Evolutionary conservation across 495 filamentous ascomycete species (phyloP).

Genomic region (Penicillium flavigenum): DNA sequence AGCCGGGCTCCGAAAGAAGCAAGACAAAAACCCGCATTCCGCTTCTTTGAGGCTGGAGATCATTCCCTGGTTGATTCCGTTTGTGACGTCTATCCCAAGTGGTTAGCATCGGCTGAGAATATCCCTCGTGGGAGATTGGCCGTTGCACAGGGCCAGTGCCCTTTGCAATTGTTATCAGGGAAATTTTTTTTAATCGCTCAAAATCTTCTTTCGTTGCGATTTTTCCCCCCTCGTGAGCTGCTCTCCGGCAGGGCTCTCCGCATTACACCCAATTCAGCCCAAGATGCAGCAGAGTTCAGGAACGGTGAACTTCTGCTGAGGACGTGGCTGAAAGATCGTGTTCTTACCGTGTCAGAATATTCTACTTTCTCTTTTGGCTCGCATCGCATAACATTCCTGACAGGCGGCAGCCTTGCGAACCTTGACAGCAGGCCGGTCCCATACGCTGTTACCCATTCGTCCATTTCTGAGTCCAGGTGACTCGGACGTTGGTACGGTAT

Average conservation of each 20-base stretch:
- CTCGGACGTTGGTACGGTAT: slow-evolving; percentile 42
- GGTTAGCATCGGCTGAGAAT: slow-evolving; percentile 23
- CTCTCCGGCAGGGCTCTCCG: slow-evolving; percentile 50
- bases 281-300: slow-evolving; percentile 55
- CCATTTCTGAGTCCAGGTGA: slow-evolving; percentile 48
- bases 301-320: slow-evolving; percentile 45
- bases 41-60: slow-evolving; percentile 28
- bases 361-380: slow-evolving; percentile 33
- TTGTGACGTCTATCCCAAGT: slow-evolving; percentile 27
- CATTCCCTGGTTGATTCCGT: slow-evolving; percentile 17
- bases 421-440: slow-evolving; percentile 36
- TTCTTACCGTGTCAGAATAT: slow-evolving; percentile 38
- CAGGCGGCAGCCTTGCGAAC: slow-evolving; percentile 29
- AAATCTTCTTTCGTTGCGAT: slow-evolving; percentile 10
- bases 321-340: slow-evolving; percentile 46
- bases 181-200: slow-evolving; percentile 23
- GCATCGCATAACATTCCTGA: slow-evolving; percentile 35
- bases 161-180: slow-evolving; percentile 44
- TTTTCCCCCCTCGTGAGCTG: slow-evolving; percentile 34
- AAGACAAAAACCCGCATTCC: slow-evolving; percentile 18
- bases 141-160: slow-evolving; percentile 40
- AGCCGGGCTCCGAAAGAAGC: slow-evolving; percentile 25
- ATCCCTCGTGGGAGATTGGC: slow-evolving; percentile 20
- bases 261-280: slow-evolving; percentile 47
- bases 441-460: slow-evolving; percentile 39